Conservation (phyloP, 495 filamentous ascomycete species). For the Penicillium canescens region DNA sequence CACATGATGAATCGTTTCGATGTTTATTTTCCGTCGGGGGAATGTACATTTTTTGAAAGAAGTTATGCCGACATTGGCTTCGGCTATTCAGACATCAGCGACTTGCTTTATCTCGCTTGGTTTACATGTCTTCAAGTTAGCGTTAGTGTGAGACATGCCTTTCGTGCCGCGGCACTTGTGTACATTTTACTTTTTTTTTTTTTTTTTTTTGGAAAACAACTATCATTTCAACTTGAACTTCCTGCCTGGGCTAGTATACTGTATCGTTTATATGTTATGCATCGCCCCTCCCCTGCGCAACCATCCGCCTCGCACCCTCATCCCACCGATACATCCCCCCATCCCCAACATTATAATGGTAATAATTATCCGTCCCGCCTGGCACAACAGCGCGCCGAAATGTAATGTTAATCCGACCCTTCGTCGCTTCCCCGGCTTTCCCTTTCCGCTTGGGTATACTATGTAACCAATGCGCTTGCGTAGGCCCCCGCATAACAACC, state of each 20-base stretch:
- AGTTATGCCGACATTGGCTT: neutral
- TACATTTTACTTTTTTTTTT: conserved; percentile 2
- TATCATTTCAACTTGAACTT: too few species aligned
- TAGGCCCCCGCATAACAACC: conserved; percentile 68
- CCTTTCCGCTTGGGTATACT: conserved; percentile 71
- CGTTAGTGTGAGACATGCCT: neutral
- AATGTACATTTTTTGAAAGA: conserved; percentile 2
- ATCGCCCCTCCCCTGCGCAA: neutral
- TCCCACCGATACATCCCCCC: conserved; percentile 66
- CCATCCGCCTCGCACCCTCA: conserved; percentile 54
- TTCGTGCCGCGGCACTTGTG: conserved; percentile 4
- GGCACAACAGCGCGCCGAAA: conserved; percentile 64
- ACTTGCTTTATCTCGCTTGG: neutral
- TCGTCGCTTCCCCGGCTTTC: conserved; percentile 40
- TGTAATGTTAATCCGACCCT: conserved; percentile 74
- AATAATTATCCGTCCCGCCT: conserved; percentile 71
- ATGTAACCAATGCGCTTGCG: conserved; percentile 72
- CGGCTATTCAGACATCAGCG: neutral
- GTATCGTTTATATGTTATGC: too few species aligned
- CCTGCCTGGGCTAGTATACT: too few species aligned
- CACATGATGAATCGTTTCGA: conserved; percentile 12
- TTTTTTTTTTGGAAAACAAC: neutral
- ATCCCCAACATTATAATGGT: conserved; percentile 71
- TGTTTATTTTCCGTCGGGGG: conserved; percentile 2
- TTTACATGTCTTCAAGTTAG: neutral